Evolutionary conservation across 139 green algal species (phyloP), one percentile per base, ranked within the genome.

Genomic region (Auxenochlorella pyrenoidosa): DNA sequence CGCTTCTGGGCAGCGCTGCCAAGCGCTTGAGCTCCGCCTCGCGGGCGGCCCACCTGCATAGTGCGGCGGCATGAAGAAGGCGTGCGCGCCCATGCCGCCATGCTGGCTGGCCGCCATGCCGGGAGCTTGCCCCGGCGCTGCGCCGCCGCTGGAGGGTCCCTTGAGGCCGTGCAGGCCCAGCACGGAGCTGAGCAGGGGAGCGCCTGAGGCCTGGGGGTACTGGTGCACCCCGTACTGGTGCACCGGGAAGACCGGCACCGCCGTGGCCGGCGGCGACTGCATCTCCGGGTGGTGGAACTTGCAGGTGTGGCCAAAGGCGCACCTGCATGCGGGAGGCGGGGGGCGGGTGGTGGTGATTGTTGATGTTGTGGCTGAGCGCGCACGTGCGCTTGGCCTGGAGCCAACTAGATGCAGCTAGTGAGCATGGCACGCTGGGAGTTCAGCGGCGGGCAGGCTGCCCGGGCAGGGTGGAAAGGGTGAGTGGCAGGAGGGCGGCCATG

Each of bases 221-320:
- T 83, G 70, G 32, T 71, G 54, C 78, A 83, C 44, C 5, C 19
- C 13, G n/a, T 83, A 83, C 78, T 83, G 78, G 70, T 76, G 70
- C 78, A 83, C 22, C 6, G 78, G 34, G 80, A 65, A 76, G 24
- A 75, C 59, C 21, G 80, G 38, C 28, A 71, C 36, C 4, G 44
- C 36, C 0, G 12, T 38, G 15, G 70, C 10, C 36, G 70, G 36
- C 70, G 36, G 34, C n/a, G 70, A 18, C 58, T 58, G 58, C 54
- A 82, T 59, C 80, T 92, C 89, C 28, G 89, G 82, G 75, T 92
- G 89, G 66, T 92, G 76, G 72, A 90, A 92, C 86, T 88, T 90
- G 72, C 89, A 92, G 54, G 89, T 90, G 44, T 88, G 81, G 28
- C 89, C 89, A 89, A 90, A 92, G 3, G 79, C 86, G 77, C 89